Evolutionary conservation across 2,329 filamentous ascomycete species (phyloP).

Genomic region (Paraphaeosphaeria minitans): DNA sequence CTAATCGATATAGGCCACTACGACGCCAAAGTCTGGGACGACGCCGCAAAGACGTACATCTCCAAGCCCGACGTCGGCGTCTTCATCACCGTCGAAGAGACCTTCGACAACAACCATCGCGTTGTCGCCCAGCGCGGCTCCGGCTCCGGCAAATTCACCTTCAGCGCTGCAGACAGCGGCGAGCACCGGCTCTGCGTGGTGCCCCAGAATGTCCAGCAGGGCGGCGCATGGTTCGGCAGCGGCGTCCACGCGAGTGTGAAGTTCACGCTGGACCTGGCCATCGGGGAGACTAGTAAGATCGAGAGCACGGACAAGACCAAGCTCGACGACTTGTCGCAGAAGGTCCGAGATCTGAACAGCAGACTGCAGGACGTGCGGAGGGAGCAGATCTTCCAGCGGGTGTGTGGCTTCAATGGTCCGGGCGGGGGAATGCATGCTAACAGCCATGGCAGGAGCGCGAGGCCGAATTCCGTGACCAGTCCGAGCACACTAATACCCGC

Average conservation of each 20-base stretch:
- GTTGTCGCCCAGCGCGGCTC: slow-evolving; percentile 85
- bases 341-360: slow-evolving; percentile 86
- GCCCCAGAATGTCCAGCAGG: slow-evolving; percentile 73
- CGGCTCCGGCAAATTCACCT: slow-evolving; percentile 84
- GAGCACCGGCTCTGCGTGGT: slow-evolving; percentile 96
- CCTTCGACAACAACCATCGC: slow-evolving; percentile 97
- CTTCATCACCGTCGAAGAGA: slow-evolving; percentile 93
- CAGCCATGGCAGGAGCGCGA: slow-evolving; percentile 77
- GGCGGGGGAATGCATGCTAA: slow-evolving; percentile 19
- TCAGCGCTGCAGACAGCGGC: slow-evolving; percentile 91
- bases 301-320: slow-evolving; percentile 93
- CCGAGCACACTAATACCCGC: slow-evolving; percentile 86
- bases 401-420: slow-evolving; percentile 49
- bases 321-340: slow-evolving; percentile 85
- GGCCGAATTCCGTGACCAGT: slow-evolving; percentile 97
- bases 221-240: slow-evolving; percentile 70
- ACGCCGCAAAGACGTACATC: slow-evolving; percentile 68
- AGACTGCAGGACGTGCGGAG: slow-evolving; percentile 85
- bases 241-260: slow-evolving; percentile 76
- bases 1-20: slow-evolving; percentile 68
- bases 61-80: slow-evolving; percentile 78
- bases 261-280: slow-evolving; percentile 85
- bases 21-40: slow-evolving; percentile 82
- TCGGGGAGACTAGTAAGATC: slow-evolving; percentile 92
- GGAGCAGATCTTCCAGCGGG: slow-evolving; percentile 96